Conservation (phyloP, 2,329 filamentous ascomycete species). For the Plectosphaerella plurivora region DNA sequence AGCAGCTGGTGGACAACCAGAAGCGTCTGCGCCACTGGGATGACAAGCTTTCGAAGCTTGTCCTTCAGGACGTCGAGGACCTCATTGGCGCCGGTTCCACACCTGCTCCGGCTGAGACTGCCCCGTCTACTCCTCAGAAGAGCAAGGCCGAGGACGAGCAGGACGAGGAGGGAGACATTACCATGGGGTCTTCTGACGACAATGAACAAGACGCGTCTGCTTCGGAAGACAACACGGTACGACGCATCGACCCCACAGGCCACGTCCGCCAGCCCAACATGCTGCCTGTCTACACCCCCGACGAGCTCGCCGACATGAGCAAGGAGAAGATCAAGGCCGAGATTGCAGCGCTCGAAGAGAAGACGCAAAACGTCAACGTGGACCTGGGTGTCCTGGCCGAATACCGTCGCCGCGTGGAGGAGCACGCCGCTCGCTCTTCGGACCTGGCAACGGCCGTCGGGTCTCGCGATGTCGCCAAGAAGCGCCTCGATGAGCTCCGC, state of each 20-base stretch:
- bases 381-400: slow-evolving; percentile 86
- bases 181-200: slow-evolving; percentile 11
- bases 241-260: slow-evolving; percentile 6
- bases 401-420: slow-evolving; percentile 80
- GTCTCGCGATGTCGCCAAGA: slow-evolving; percentile 82
- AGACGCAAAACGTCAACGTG: slow-evolving; percentile 79
- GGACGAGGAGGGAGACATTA: slow-evolving; percentile 11
- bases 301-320: slow-evolving; percentile 63
- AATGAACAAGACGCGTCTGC: slow-evolving; percentile 12
- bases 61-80: slow-evolving; percentile 75
- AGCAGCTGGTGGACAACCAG: slow-evolving; percentile 80
- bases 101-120: slow-evolving; percentile 16
- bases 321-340: slow-evolving; percentile 58
- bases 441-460: slow-evolving; percentile 77
- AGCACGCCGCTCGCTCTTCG: slow-evolving; percentile 74
- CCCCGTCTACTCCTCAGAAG: slow-evolving; percentile 2
- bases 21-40: slow-evolving; percentile 82
- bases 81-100: slow-evolving; percentile 36
- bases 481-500: slow-evolving; percentile 86
- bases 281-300: slow-evolving; percentile 72
- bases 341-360: slow-evolving; percentile 59
- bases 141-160: slow-evolving; percentile 11
- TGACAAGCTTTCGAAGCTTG: slow-evolving; percentile 81
- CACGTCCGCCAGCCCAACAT: slow-evolving; percentile 41
- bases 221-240: slow-evolving; percentile 1